Percentiles rank a stretch among this genome's conserved stretches.
Conservation (phyloP, 495 filamentous ascomycete species). For the Daldinia childiae region DNA sequence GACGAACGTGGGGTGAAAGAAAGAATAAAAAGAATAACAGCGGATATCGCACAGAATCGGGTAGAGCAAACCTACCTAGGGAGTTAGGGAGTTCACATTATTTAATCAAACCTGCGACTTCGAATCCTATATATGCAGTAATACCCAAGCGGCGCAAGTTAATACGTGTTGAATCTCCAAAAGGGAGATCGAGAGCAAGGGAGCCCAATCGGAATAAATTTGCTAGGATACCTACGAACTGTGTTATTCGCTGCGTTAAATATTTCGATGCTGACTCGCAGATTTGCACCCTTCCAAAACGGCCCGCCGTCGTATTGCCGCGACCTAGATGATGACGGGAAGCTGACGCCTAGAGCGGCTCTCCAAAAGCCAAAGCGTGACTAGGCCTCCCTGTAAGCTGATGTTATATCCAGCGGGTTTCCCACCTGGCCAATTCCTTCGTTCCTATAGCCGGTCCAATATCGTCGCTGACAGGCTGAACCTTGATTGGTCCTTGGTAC, state of each 20-base stretch:
- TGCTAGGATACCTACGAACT: conserved; percentile 1
- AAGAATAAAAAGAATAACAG: neutral
- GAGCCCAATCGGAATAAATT: conserved; percentile 26
- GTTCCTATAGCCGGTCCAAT: conserved; percentile 7
- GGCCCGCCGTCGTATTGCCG: conserved; percentile 34
- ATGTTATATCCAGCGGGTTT: conserved; percentile 40
- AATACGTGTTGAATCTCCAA: conserved; percentile 27
- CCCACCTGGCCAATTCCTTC: conserved; percentile 17
- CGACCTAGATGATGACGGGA: conserved; percentile 25
- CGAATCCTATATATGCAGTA: conserved; percentile 31
- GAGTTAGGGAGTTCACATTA: neutral
- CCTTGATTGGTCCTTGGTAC: conserved; percentile 16
- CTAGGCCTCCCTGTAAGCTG: conserved; percentile 36
- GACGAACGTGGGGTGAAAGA: conserved; percentile 5
- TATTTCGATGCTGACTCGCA: conserved; percentile 39
- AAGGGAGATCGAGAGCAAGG: conserved; percentile 7
- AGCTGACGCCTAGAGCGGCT: conserved; percentile 38
- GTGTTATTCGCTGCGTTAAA: conserved; percentile 17
- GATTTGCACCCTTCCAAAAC: conserved; percentile 32
- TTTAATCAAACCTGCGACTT: conserved; percentile 12
- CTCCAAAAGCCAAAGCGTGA: conserved; percentile 30
- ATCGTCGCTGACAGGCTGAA: conserved; percentile 24
- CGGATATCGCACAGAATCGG: neutral
- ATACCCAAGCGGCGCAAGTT: conserved; percentile 24
- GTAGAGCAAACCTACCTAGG: neutral